Evolutionary conservation across 225 moss, liverwort and hornwort species (phyloP), one percentile per base, ranked within the genome.

Genomic region (Pleurozium schreberi): DNA sequence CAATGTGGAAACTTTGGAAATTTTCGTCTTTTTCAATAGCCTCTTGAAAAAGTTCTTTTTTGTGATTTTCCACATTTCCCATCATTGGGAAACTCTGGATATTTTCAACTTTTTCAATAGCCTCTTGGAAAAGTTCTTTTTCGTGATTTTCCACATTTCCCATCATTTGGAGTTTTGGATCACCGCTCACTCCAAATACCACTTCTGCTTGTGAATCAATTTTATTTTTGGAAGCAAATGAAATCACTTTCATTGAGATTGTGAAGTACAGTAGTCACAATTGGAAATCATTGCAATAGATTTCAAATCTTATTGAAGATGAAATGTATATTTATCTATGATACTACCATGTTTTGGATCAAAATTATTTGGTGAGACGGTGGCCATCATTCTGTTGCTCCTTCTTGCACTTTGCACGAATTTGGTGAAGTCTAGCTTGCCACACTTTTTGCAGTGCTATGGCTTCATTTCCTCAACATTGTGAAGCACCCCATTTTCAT

Each of bases 11-110:
- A 49, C n/a, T n/a, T n/a, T 75, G 75, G 49, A 47, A 49, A 49
- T 6, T 28, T 10, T 0, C 2, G 2, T 9, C n/a, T n/a, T n/a
- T n/a, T n/a, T n/a, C n/a, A 53, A 9, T 4, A 53, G 8, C 9
- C 10, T 28, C 4, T 47, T 18, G 18, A 74, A 28, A 11, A 47
- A 10, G 4, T 17, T 33, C n/a, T 64, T 18, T 18, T 70, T 12
- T 0, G 0, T 6, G 4, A 30, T 47, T 74, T 73, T 31, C 2
- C 47, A 11, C 47, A 47, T 45, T 30, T 18, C 43, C 45, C 43
- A 71, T 73, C 18, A 45, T 5, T 73, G 1, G 5, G 27, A 26
- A n/a, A n/a, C n/a, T n/a, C n/a, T n/a, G n/a, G n/a, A n/a, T n/a
- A n/a, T n/a, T n/a, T n/a, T n/a, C n/a, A n/a, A n/a, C n/a, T n/a